Evolutionary conservation across 805 yeast genomes (phyloP), one percentile per base, ranked within the genome.

Genomic region (Kregervanrija delftensis): DNA sequence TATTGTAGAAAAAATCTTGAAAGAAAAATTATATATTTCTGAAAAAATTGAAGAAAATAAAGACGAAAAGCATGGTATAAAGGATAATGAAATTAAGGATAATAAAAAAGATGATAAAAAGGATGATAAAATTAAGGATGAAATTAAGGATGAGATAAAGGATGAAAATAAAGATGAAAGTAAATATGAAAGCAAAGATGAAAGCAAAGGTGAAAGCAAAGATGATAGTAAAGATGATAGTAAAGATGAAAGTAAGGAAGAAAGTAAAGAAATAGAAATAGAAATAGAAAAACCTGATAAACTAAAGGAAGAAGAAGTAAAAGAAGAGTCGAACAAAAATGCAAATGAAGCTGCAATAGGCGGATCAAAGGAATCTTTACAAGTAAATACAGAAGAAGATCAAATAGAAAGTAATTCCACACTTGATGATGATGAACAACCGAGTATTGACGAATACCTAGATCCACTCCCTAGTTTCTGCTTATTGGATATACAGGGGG

Each of bases 391-490:
- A 2, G 58, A 53, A 16, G 39, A 44, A 30, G 45, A 47, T 5
- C 35, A n/a, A 33, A 14, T 14, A 33, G 40, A 47, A 2, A 46
- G 37, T 13, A 17, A 28, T 5, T 10, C 41, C 11, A 32, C 38
- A 14, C 8, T 22, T 22, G 8, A 6, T 22, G 28, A 22, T 8
- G 28, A 22, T 22, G 28, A 22, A 22, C 28, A 22, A 22, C 28
- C 28, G 8, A 22, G 28, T 22, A 49, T 63, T 15, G 66, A 61
- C 39, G 63, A 54, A 30, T 62, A 59, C 43, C 44, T 52, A 48
- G 62, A 58, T 35, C 68, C 76, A n/a, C 74, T 79, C 11, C 96
- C 98, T 4, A 86, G 96, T 43, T 91, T 93, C 62, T 89, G 96
- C 57, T 69, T 91, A 31, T 59, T 91, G 52, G 98, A 93, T 57